phyloP scores from a whole-genome alignment of 2,329 filamentous ascomycete species.

The Camptophora hylomeconis region DNA sequence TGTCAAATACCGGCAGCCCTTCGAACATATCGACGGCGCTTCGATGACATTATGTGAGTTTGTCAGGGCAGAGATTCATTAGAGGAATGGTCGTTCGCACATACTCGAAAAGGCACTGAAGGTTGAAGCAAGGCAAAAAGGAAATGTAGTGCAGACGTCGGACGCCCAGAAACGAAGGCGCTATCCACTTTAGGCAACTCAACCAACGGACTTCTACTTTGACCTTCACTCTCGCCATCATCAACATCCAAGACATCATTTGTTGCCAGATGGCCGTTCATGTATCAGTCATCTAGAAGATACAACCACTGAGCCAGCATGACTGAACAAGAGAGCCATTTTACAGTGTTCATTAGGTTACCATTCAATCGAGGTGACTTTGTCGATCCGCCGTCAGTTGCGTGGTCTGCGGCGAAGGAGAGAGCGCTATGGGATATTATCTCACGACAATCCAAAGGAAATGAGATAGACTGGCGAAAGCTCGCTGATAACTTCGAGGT shows the following conservation, averaged over 20 bases:
- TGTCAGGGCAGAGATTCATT: too few species aligned
- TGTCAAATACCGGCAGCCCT: too few species aligned
- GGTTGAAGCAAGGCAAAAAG: background rate
- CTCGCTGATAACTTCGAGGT: constrained; percentile 64
- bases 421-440: constrained; percentile 81
- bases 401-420: constrained; percentile 82
- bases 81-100: too few species aligned
- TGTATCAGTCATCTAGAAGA: background rate
- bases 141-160: background rate
- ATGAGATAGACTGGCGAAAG: constrained; percentile 68
- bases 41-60: too few species aligned
- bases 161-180: too few species aligned
- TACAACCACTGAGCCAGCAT: constrained; percentile 2
- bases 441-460: constrained; percentile 63
- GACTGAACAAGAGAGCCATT: constrained; percentile 21
- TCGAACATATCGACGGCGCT: too few species aligned
- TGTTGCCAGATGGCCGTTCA: background rate
- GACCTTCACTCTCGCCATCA: too few species aligned
- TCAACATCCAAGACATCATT: background rate
- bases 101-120: too few species aligned
- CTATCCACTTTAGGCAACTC: too few species aligned
- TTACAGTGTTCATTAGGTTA: constrained; percentile 75
- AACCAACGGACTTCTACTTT: too few species aligned
- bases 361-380: constrained; percentile 80
- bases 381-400: constrained; percentile 75